phyloP scores from a whole-genome alignment of 495 filamentous ascomycete species.

The Parathielavia hyrcaniae region DNA sequence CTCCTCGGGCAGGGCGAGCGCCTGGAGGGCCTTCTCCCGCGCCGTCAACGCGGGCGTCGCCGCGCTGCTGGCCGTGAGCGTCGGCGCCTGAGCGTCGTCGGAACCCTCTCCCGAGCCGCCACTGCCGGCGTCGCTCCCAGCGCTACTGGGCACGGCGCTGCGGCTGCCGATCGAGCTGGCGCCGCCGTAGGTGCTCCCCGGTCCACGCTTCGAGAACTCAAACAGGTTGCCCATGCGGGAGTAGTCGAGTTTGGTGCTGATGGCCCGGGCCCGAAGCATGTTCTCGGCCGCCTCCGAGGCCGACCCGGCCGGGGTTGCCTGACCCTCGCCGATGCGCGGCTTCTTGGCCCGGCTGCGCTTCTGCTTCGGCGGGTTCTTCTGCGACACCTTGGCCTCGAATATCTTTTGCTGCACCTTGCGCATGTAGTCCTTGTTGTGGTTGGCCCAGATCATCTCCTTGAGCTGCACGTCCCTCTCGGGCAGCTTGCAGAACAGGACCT shows the following conservation, averaged over 20 bases:
- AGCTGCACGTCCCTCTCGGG: constrained; percentile 59
- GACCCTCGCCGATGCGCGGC: constrained; percentile 53
- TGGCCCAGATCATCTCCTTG: constrained; percentile 89
- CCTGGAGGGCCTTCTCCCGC: neutral
- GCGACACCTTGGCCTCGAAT: constrained; percentile 57
- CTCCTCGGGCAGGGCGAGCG: constrained; percentile 14
- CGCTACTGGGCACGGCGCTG: constrained; percentile 19
- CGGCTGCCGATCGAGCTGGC: constrained; percentile 21
- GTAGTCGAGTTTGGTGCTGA: constrained; percentile 81
- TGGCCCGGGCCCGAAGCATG: constrained; percentile 65
- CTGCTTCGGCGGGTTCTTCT: constrained; percentile 46
- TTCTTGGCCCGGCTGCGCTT: constrained; percentile 47
- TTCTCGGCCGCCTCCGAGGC: constrained; percentile 68
- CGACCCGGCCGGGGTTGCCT: constrained; percentile 48
- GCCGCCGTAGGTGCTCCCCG: constrained; percentile 32
- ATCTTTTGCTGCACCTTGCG: constrained; percentile 72
- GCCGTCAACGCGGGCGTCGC: neutral
- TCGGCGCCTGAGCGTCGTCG: neutral
- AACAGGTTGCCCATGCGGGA: constrained; percentile 54
- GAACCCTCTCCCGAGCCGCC: neutral
- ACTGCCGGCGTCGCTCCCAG: constrained; percentile 21
- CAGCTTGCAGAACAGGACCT: constrained; percentile 74
- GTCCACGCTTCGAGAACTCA: constrained; percentile 35
- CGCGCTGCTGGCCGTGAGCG: neutral
- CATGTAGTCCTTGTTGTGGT: constrained; percentile 85